Base-by-base conservation (phyloP, 2,329 filamentous ascomycete genomes). In the Amylocarpus encephaloides region DNA sequence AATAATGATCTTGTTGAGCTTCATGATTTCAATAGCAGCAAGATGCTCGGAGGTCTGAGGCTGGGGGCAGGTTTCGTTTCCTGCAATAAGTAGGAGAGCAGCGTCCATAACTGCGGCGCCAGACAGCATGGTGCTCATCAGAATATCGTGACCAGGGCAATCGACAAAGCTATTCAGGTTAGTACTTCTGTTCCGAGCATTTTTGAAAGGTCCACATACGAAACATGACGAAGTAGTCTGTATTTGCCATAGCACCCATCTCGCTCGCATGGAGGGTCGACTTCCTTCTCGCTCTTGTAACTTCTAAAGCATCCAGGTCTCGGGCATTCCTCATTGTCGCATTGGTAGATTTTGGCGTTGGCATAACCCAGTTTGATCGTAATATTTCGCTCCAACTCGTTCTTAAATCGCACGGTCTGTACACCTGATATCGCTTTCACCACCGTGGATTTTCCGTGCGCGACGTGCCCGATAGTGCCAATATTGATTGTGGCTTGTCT, bases 101-200 rank as follows among this genome's bases (percentile, higher is more conserved):
- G 93, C 93, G 73, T 98, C 93, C 93, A 98, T 98, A 80, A 98
- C 93, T 58, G 93, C 93, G 64, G 93, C 93, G 67, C 93, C 93
- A 67, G 93, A 98, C 78, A 98, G 85, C 93, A 98, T 98, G 64
- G 93, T 98, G 74, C 92, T 97, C 93, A 98, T 98, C 70, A 98
- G 91, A 90, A 98, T 98, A 75, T 98, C 93, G 88, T 98, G 93
- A 72, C 93, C 93, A 50, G 93, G 93, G 78, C 93, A 97, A 72
- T 97, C 93, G 62, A 97, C 93, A 70, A 97, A 98, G 13, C 88
- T 92, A 60, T 47, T 62, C 5, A 54, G 22, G 52, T 69, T 50
- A 68, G 64, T 57, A 51, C n/a, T 42, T 43, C 18, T 13, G 11
- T 13, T 32, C 19, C 12, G 18, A 11, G 6, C 35, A 12, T n/a